Evolutionary conservation across 257 asterid species (phyloP).

Genomic region (Jaltomata sinuosa): DNA sequence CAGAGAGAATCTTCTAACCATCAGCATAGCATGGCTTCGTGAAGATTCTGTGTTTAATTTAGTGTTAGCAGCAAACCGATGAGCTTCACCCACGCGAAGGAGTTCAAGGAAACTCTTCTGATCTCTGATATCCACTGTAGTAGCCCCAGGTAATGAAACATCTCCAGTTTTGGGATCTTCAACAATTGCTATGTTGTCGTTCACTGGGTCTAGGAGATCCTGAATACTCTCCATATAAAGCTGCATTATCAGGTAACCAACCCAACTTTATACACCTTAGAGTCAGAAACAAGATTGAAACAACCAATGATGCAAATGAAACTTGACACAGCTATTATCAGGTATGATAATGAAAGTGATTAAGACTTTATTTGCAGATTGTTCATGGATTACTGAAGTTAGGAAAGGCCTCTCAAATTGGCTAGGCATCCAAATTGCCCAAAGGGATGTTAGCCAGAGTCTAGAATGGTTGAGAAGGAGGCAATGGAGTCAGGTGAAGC

Average conservation of each 20-base stretch:
- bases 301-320: not conserved
- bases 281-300: not conserved
- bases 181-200: conserved; percentile 57
- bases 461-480: too few relatives aligned
- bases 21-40: conserved; percentile 85
- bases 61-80: conserved; percentile 80
- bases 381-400: too few relatives aligned
- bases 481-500: too few relatives aligned
- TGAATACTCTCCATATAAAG: conserved; percentile 84
- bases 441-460: too few relatives aligned
- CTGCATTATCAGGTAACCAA: conserved; percentile 31
- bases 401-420: too few relatives aligned
- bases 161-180: conserved; percentile 87
- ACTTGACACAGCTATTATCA: not conserved
- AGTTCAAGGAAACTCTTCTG: conserved; percentile 58
- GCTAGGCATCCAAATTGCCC: too few relatives aligned
- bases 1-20: conserved; percentile 33
- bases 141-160: conserved; percentile 77
- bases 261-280: not conserved
- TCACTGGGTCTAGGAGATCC: conserved; percentile 75
- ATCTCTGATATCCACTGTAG: conserved; percentile 63
- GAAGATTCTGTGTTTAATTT: conserved; percentile 88
- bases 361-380: too few relatives aligned
- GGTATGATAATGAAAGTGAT: not conserved
- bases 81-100: conserved; percentile 71